Conservation (phyloP, 2,329 filamentous ascomycete genomes). For the Fusarium sp. region DNA sequence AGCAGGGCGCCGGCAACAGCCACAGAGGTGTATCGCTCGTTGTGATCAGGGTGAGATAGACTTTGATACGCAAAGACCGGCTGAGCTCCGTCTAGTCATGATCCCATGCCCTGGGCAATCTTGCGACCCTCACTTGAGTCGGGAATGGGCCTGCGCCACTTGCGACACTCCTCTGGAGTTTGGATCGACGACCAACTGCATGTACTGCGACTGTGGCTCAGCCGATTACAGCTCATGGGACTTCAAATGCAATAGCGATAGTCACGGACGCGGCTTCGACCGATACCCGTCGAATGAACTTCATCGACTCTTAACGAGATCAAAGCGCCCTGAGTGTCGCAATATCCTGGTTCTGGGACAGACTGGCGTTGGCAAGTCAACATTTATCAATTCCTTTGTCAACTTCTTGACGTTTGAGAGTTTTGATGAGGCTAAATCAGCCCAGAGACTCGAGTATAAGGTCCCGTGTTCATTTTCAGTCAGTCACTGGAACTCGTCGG, state of each 20-base stretch:
- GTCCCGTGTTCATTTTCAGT: conserved; percentile 28
- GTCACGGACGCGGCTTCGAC: conserved; percentile 36
- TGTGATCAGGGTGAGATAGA: background rate
- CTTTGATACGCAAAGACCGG: background rate
- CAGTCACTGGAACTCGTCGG: background rate
- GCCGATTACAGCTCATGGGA: conserved; percentile 35
- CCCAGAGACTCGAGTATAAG: background rate
- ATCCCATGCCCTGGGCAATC: conserved; percentile 43
- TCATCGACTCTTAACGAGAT: background rate
- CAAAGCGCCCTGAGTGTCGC: conserved; percentile 34
- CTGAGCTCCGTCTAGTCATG: conserved; percentile 41
- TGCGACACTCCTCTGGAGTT: conserved; percentile 2
- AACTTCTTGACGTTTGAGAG: conserved; percentile 53
- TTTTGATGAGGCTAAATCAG: conserved; percentile 48
- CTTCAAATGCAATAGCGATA: conserved; percentile 44
- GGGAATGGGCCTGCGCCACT: conserved; percentile 16
- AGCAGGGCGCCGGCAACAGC: background rate
- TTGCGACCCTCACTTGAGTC: conserved; percentile 26
- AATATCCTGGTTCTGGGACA: conserved; percentile 58
- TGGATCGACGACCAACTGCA: conserved; percentile 12
- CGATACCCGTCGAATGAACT: background rate
- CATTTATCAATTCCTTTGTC: conserved; percentile 57
- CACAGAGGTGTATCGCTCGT: background rate
- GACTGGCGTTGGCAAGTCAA: conserved; percentile 58
- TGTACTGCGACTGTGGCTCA: conserved; percentile 51